Conservation (phyloP, 345 rosid genomes). For the Nephelium lappaceum region DNA sequence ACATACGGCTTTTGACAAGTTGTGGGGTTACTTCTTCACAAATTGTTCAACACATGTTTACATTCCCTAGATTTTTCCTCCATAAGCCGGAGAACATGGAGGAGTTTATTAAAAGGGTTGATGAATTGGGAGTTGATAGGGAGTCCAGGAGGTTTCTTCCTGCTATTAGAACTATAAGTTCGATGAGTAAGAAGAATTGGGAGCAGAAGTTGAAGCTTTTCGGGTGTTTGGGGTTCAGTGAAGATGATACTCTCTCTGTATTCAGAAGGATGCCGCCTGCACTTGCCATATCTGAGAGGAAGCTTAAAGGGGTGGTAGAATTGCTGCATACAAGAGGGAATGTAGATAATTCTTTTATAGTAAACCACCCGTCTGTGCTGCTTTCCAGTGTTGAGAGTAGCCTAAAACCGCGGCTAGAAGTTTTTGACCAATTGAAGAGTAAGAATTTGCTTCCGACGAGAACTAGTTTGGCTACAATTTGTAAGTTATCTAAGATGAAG, state of each 20-base stretch:
- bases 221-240: slow-evolving; percentile 33
- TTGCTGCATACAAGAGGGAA: slow-evolving; percentile 8
- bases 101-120: slow-evolving; percentile 28
- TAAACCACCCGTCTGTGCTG: slow-evolving; percentile 29
- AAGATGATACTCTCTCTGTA: slow-evolving; percentile 24
- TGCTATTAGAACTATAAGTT: slow-evolving; percentile 32
- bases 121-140: slow-evolving; percentile 37
- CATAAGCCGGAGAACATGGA: slow-evolving; percentile 22
- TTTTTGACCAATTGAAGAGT: slow-evolving; percentile 30
- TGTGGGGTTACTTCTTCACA: slow-evolving; percentile 29
- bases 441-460: slow-evolving; percentile 30
- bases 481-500: slow-evolving; percentile 10
- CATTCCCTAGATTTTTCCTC: slow-evolving; percentile 30
- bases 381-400: slow-evolving; percentile 30
- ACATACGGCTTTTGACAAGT: slow-evolving; percentile 23
- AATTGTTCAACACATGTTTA: slow-evolving; percentile 22
- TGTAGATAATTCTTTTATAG: slow-evolving; percentile 24
- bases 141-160: slow-evolving; percentile 31
- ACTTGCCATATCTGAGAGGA: slow-evolving; percentile 33
- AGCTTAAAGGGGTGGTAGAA: slow-evolving; percentile 27
- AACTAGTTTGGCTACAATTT: slow-evolving; percentile 19
- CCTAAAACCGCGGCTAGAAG: slow-evolving; percentile 31
- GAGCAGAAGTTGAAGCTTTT: slow-evolving; percentile 36
- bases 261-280: slow-evolving; percentile 37
- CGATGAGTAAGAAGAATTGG: slow-evolving; percentile 35